Evolutionary conservation across 345 rosid species (phyloP), one percentile per base, ranked within the genome.

Genomic region (Populus euphratica): DNA sequence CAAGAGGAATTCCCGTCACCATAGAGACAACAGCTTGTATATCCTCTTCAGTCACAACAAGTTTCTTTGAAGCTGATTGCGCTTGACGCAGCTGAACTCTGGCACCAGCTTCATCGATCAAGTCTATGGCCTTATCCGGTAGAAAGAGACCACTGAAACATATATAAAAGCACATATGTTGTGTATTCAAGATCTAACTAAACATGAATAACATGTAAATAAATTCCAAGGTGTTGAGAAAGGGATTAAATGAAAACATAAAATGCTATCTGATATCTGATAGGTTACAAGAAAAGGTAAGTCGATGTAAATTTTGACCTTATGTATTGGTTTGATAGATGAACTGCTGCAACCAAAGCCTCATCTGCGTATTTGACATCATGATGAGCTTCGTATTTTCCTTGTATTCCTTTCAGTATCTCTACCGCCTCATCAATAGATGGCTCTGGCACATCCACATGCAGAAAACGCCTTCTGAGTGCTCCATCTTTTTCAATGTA

Each of bases 401-500:
- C 98, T 11, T 97, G 91, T 36, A 96, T 84, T 75, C 99, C 98
- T 72, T 89, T 91, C 87, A 96, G 85, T 79, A 93, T 96, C 86
- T 88, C 91, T 73, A 96, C 87, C 17, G 98, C 88, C 79, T 94
- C 99, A 63, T 96, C 98, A 68, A 94, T 94, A 70, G 98, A 67
- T 52, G 98, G 98, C 81, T 96, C 98, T 3, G 99, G 99, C 67
- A 96, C 99, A 85, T 78, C 94, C 52, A 96, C 98, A 17, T 98
- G 99, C 89, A 93, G 99, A 83, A 96, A 96, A 29, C 99, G 89
- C 73, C 98, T 92, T 83, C 93, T 98, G 65, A 96, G 73, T 70
- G 99, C 99, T 52, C 98, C 97, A 80, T 96, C 99, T 84, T 96
- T 96, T 90, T 93, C 99, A 69, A 96, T 89, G 87, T 96, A 97